phyloP scores from a whole-genome alignment of 78 protist species.

The Pelomyxa schiedti region DNA sequence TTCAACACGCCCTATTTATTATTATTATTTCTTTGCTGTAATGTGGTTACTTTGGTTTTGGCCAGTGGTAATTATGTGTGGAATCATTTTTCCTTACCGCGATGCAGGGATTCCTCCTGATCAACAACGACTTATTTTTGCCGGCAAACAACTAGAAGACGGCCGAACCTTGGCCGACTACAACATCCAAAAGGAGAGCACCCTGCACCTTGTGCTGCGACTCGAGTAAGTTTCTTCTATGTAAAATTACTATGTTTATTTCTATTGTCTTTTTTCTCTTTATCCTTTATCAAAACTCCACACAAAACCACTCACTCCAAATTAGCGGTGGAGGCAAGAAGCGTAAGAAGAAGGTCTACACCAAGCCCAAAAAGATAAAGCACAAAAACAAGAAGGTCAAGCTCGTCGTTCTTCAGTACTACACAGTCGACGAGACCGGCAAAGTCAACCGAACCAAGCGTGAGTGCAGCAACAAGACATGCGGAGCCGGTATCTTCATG shows the following conservation, averaged over 20 bases:
- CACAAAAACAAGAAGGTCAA: constrained; percentile 88
- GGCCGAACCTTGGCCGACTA: constrained; percentile 95
- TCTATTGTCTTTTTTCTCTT: no score
- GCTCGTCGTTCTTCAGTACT: constrained; percentile 91
- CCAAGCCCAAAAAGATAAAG: constrained; percentile 92
- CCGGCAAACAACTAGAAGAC: constrained; percentile 98
- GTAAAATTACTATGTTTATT: no score
- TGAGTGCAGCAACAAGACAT: constrained; percentile 75
- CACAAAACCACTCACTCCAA: no score
- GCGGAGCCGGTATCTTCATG: constrained; percentile 97
- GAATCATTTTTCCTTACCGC: no score
- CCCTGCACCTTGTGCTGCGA: constrained; percentile 89
- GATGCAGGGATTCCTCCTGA: constrained; percentile 97
- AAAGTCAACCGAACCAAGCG: constrained; percentile 72
- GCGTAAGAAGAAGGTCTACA: constrained; percentile 94
- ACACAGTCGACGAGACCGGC: constrained; percentile 90
- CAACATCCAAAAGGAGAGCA: constrained; percentile 97
- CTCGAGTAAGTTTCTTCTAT: no score
- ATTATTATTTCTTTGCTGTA: neutral
- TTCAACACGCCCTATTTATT: neutral
- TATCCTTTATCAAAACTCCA: no score
- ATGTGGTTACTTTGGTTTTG: neutral
- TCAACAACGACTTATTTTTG: constrained; percentile 96
- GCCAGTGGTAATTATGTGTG: neutral
- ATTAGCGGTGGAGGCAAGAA: constrained; percentile 97